phyloP scores from a whole-genome alignment of 2,329 filamentous ascomycete species.

The Colletotrichum aenigma region DNA sequence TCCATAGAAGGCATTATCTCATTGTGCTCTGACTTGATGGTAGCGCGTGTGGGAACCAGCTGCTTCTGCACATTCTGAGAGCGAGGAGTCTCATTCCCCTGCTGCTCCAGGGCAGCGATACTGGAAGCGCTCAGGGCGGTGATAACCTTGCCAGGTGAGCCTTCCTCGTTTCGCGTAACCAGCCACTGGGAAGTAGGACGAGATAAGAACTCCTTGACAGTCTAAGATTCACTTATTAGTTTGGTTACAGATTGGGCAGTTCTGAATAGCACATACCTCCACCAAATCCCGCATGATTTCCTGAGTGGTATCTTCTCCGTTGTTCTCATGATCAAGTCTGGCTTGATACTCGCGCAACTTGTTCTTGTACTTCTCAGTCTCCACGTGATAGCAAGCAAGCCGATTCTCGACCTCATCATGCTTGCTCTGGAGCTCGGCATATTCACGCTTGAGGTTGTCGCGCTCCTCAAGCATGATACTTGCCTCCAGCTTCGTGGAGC shows the following conservation, averaged over 20 bases:
- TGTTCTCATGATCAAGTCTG: conserved; percentile 9
- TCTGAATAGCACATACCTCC: not conserved
- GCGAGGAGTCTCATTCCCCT: not conserved
- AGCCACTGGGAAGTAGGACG: conserved; percentile 11
- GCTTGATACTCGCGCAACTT: conserved; percentile 13
- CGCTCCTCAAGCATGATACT: conserved; percentile 12
- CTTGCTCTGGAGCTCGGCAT: conserved; percentile 28
- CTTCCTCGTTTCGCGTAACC: not conserved
- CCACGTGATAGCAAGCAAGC: conserved; percentile 18
- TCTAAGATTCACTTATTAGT: not conserved
- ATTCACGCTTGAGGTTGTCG: conserved; percentile 17
- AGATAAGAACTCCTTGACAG: conserved; percentile 1
- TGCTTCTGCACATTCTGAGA: not conserved
- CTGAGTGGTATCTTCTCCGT: conserved; percentile 13
- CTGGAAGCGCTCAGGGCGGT: conserved; percentile 3
- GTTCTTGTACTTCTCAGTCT: conserved; percentile 20
- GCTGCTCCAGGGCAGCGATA: conserved; percentile 14
- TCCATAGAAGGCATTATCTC: not conserved
- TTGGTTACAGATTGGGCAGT: not conserved
- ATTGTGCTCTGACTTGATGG: not conserved
- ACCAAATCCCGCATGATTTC: conserved; percentile 31
- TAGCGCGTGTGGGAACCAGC: not conserved
- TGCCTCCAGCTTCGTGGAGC: conserved; percentile 19
- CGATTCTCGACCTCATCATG: conserved; percentile 23
- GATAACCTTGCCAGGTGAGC: not conserved